Percentiles rank a stretch among this genome's conserved stretches.
These are phyloP conservation scores for Paramecium pentaurelia DNA, from an alignment of 73 alveolate genomes.

Conservation along the genomic window DNA sequence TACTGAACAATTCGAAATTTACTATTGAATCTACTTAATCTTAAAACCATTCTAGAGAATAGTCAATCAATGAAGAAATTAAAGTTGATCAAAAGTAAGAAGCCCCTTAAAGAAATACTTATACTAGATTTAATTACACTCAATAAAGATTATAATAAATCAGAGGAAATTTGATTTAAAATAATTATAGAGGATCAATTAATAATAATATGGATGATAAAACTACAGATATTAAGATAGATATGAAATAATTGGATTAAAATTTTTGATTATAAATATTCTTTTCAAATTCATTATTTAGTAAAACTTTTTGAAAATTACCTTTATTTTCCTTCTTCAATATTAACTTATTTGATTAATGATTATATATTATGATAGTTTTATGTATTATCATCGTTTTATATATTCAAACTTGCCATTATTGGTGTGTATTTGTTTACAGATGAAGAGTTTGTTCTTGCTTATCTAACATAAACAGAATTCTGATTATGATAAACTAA, in stretches of 20 bases:
- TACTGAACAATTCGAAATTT: not conserved
- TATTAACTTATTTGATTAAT: not conserved
- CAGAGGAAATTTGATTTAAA: not conserved
- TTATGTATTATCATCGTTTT: not conserved
- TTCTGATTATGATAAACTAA: not conserved
- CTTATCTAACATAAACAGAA: not conserved
- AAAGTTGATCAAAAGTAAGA: not conserved
- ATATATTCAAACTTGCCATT: not conserved
- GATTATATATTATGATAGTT: not conserved
- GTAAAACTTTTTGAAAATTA: not conserved
- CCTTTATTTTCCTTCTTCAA: not conserved
- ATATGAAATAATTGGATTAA: not conserved
- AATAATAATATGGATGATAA: not conserved
- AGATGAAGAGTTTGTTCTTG: not conserved
- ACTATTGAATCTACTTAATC: not conserved
- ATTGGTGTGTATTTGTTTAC: not conserved
- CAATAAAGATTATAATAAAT: not conserved
- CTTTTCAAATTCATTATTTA: not conserved
- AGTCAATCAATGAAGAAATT: not conserved
- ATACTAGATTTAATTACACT: not conserved
- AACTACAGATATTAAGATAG: not conserved
- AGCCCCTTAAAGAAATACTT: not conserved
- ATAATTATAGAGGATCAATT: not conserved
- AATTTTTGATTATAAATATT: not conserved
- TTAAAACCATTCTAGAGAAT: not conserved